phyloP scores from a whole-genome alignment of 208 protist species.

The Trypanosoma scelopori region DNA sequence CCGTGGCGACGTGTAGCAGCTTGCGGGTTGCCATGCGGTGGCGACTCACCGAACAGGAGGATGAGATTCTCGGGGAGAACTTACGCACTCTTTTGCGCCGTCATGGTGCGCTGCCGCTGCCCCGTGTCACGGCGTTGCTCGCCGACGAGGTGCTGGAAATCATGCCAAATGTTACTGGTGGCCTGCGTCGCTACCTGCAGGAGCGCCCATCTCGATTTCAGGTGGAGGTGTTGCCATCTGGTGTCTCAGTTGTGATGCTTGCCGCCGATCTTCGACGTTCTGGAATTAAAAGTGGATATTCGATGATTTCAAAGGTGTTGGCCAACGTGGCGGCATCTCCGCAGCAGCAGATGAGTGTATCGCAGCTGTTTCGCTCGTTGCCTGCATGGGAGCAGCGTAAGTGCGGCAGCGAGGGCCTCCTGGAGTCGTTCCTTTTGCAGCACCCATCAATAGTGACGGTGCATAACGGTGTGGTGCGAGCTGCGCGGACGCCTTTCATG shows the following conservation, averaged over 20 bases:
- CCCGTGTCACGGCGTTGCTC: conserved; percentile 50
- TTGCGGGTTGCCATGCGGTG: conserved; percentile 9
- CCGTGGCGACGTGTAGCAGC: background rate
- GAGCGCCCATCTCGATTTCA: conserved; percentile 22
- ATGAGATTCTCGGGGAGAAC: conserved; percentile 11
- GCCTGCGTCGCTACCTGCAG: conserved; percentile 38
- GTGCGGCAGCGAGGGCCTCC: conserved; percentile 17
- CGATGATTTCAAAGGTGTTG: conserved; percentile 31
- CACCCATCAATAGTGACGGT: conserved; percentile 19
- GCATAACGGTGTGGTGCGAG: conserved; percentile 18
- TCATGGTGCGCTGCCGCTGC: conserved; percentile 60
- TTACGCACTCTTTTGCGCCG: conserved; percentile 25
- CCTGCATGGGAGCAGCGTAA: conserved; percentile 23
- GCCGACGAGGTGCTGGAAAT: conserved; percentile 60
- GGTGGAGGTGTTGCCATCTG: conserved; percentile 35
- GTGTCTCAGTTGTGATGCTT: conserved; percentile 42
- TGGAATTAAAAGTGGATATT: background rate
- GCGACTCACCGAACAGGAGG: conserved; percentile 9
- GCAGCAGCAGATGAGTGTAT: conserved; percentile 27
- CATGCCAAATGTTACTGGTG: conserved; percentile 27
- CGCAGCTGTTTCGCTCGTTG: conserved; percentile 18
- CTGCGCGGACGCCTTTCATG: conserved; percentile 19
- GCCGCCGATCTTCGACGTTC: conserved; percentile 14
- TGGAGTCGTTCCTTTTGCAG: conserved; percentile 27
- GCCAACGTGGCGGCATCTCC: conserved; percentile 38